These are phyloP conservation scores for Leccinum barrowsii DNA, from an alignment of 768 basidiomycete species.

Conservation along the genomic window DNA sequence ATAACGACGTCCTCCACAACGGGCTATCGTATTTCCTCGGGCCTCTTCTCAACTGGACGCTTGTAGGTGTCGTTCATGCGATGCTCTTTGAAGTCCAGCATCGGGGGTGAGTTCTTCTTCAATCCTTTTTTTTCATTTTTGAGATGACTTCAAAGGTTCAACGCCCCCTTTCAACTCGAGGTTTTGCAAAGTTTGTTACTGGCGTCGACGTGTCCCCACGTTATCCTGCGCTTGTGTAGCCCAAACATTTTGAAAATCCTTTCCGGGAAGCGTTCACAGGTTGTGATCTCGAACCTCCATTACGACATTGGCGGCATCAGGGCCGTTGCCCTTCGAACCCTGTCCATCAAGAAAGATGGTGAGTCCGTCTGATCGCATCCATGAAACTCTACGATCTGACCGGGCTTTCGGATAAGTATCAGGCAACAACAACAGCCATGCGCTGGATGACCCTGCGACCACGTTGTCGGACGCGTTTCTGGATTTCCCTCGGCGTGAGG, in stretches of 20 bases:
- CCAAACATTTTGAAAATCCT: conserved; percentile 47
- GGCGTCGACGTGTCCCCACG: conserved; percentile 60
- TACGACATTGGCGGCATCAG: conserved; percentile 39
- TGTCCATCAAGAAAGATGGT: conserved; percentile 40
- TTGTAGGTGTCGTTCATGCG: conserved; percentile 66
- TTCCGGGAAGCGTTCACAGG: conserved; percentile 38
- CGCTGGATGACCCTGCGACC: conserved; percentile 16
- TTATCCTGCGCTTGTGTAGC: conserved; percentile 64
- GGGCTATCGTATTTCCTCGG: conserved; percentile 77
- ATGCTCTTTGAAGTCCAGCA: conserved; percentile 59
- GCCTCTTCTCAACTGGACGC: conserved; percentile 74
- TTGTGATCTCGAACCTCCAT: conserved; percentile 25
- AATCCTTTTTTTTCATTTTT: neutral
- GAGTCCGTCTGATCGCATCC: conserved; percentile 4
- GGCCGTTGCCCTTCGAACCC: conserved; percentile 36
- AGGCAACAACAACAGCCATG: conserved; percentile 15
- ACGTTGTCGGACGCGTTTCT: conserved; percentile 38
- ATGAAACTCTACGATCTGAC: conserved; percentile 1
- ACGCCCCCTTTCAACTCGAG: conserved; percentile 51
- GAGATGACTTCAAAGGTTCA: conserved; percentile 36
- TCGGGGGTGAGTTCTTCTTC: conserved; percentile 40
- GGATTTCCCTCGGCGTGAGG: conserved; percentile 52
- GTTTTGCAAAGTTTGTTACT: conserved; percentile 65
- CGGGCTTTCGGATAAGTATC: conserved; percentile 1
- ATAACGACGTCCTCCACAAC: conserved; percentile 64